Evolutionary conservation across 768 basidiomycete species (phyloP).

Genomic region (Coprinopsis strossmayeri): DNA sequence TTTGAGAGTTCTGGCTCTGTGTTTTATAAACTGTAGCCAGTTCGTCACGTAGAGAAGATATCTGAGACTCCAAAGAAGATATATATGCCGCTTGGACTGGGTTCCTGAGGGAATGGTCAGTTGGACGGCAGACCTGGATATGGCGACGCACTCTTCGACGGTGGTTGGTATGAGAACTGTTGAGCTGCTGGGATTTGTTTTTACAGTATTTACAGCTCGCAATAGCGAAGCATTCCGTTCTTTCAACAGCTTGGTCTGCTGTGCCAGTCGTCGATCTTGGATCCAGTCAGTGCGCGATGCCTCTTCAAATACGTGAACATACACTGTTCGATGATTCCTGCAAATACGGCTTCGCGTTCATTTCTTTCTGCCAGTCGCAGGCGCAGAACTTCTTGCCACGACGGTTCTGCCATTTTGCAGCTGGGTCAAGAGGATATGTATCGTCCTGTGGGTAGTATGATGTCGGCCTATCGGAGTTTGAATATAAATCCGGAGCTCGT

Average conservation of each 20-base stretch:
- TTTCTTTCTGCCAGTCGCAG: slow-evolving; percentile 80
- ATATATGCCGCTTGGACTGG: slow-evolving; percentile 86
- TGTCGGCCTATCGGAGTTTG: slow-evolving; percentile 30
- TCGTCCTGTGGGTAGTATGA: neutral
- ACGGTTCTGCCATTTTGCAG: slow-evolving; percentile 64
- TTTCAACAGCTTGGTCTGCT: slow-evolving; percentile 87
- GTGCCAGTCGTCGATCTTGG: slow-evolving; percentile 84
- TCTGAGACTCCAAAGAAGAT: slow-evolving; percentile 87
- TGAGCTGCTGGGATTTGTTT: slow-evolving; percentile 53
- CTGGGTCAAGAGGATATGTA: neutral
- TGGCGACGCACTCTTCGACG: slow-evolving; percentile 60
- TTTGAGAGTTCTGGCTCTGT: slow-evolving; percentile 92
- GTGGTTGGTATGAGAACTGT: slow-evolving; percentile 55
- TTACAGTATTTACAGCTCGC: slow-evolving; percentile 73
- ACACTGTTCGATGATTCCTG: slow-evolving; percentile 92
- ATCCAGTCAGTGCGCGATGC: slow-evolving; percentile 11
- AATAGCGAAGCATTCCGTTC: slow-evolving; percentile 88
- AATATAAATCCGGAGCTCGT: slow-evolving; percentile 25
- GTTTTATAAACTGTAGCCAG: slow-evolving; percentile 94
- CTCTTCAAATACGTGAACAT: slow-evolving; percentile 23
- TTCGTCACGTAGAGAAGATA: slow-evolving; percentile 87
- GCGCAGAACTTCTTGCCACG: slow-evolving; percentile 80
- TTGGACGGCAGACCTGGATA: slow-evolving; percentile 7
- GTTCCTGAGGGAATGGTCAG: slow-evolving; percentile 43
- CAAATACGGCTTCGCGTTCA: slow-evolving; percentile 70